A percentile compares a stretch with the other conserved stretches of the same genome.
Conservation (phyloP, 306 rosid genomes). For the Coriaria nepalensis region DNA sequence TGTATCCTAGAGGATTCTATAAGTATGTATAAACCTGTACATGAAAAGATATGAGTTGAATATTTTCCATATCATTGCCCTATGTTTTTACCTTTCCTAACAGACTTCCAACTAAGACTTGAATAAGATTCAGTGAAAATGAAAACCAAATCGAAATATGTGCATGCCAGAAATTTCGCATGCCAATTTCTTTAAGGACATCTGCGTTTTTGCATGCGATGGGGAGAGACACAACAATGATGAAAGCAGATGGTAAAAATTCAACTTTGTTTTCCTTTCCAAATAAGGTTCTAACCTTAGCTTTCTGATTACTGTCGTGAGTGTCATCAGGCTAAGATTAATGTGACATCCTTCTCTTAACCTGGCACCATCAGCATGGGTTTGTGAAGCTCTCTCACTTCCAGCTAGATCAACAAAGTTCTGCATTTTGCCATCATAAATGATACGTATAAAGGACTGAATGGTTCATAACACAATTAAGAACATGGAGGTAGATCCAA, state of each 20-base stretch:
- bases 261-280: neutral
- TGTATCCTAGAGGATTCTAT: no score
- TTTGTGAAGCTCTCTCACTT: slow-evolving; percentile 97
- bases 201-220: neutral
- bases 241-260: neutral
- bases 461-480: no score
- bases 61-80: no score
- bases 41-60: no score
- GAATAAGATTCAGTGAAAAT: no score
- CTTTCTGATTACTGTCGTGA: slow-evolving; percentile 97
- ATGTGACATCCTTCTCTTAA: slow-evolving; percentile 99
- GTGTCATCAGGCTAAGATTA: slow-evolving; percentile 98
- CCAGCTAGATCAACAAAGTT: slow-evolving; percentile 99
- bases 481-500: no score
- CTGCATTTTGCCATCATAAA: slow-evolving; percentile 25
- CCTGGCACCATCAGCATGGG: slow-evolving; percentile 94
- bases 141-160: no score
- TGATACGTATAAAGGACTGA: neutral
- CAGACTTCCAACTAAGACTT: no score
- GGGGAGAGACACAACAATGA: neutral
- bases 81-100: no score
- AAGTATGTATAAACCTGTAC: no score
- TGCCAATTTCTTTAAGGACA: neutral
- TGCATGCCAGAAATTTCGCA: no score
- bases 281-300: slow-evolving; percentile 52